phyloP scores from a whole-genome alignment of 495 filamentous ascomycete species.

The Rhizodiscina lignyota region DNA sequence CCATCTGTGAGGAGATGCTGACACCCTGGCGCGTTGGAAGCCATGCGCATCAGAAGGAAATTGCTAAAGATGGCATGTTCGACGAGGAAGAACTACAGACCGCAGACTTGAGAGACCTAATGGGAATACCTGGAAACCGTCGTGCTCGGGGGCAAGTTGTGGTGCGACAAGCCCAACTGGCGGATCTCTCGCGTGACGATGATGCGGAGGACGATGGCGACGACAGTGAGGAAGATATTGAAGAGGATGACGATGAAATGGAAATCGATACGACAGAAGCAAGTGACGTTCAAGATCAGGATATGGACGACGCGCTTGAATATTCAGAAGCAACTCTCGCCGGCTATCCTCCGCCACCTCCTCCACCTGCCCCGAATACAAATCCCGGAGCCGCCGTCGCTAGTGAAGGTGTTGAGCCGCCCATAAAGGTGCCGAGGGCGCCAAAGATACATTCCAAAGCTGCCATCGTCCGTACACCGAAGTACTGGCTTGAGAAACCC shows the following conservation, averaged over 20 bases:
- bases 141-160: constrained; percentile 2
- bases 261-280: constrained; percentile 18
- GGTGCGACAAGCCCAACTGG: constrained; percentile 2
- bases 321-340: constrained; percentile 51
- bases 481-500: constrained; percentile 78
- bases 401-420: constrained; percentile 4
- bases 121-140: background rate
- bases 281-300: constrained; percentile 43
- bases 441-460: constrained; percentile 9
- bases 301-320: constrained; percentile 29
- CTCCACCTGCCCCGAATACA: constrained; percentile 50
- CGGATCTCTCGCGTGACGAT: no score
- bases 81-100: constrained; percentile 34
- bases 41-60: constrained; percentile 61
- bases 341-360: constrained; percentile 47
- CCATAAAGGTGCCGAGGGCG: constrained; percentile 21
- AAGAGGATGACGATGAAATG: constrained; percentile 18
- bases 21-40: constrained; percentile 76
- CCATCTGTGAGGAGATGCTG: constrained; percentile 82
- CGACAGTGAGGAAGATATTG: constrained; percentile 20
- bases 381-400: constrained; percentile 3
- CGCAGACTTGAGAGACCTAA: no score
- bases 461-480: constrained; percentile 29
- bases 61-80: constrained; percentile 76
- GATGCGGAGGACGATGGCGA: constrained; percentile 23